Base-by-base conservation (phyloP, 2,329 filamentous ascomycete genomes). In the Aureobasidium sp. region DNA sequence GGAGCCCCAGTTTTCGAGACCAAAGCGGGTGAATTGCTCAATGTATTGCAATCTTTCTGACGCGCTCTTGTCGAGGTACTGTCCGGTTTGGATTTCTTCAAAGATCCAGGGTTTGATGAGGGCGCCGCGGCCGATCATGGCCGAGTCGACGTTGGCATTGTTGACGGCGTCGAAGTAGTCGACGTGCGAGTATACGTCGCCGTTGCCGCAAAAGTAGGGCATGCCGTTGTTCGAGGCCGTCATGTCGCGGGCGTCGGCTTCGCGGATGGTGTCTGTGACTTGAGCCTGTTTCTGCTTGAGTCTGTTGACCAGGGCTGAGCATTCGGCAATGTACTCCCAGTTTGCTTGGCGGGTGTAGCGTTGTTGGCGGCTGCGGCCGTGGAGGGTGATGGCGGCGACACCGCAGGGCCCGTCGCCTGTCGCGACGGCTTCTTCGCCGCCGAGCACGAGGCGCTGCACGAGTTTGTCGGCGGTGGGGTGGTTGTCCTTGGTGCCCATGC, bases 61-160 rank as follows among this genome's bases (percentile, higher is more conserved):
- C 2, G 91, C 86, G 3, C 88, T 89, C 70, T 98, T 98, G 75
- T 98, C 93, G 34, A 98, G 80, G 66, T 97, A 96, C 70, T 97
- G 93, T 4, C 87, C 86, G 58, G 83, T 80, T 60, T 88, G 81
- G 53, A 98, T 97, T 71, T 98, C 93, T 70, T 98, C 93, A 66
- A 97, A 98, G 58, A 98, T 77, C 93, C 93, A 98, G 1, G 93
- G 93, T 73, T 98, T 98, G 72, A 97, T 88, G 55, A 98, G 79
- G 8, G 93, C 93, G 54, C 93, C 93, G 56, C 93, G 87, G n/a
- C 85, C 93, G 57, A 97, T 83, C 93, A 98, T 97, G 66, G 95
- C 87, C n/a, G 83, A 83, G 72, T 97, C 91, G 40, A 97, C 90
- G 41, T 81, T 80, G 30, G 88, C 79, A 55, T 91, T 79, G 42